Evolutionary conservation across 2,329 filamentous ascomycete species (phyloP).

Genomic region (Bipolaris bicolor): DNA sequence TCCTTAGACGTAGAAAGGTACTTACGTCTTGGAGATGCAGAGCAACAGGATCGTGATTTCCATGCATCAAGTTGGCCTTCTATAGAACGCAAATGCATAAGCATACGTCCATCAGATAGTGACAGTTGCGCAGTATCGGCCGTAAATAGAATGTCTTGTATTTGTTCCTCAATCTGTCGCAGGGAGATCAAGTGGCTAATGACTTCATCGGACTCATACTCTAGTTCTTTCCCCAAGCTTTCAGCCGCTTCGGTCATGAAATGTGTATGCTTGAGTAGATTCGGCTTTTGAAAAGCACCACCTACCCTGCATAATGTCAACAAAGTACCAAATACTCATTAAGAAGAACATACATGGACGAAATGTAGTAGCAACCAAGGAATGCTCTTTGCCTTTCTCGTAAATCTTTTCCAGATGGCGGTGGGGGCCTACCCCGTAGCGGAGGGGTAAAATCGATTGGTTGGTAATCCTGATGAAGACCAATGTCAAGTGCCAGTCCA

Average conservation of each 20-base stretch:
- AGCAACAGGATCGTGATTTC: conserved; percentile 22
- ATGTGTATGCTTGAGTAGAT: conserved; percentile 37
- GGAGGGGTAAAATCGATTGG: conserved; percentile 20
- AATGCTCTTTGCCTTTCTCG: conserved; percentile 40
- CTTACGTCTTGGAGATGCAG: conserved; percentile 31
- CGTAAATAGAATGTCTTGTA: conserved; percentile 38
- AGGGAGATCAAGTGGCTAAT: conserved; percentile 34
- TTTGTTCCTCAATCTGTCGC: conserved; percentile 43
- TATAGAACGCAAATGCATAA: conserved; percentile 39
- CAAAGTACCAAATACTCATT: background rate
- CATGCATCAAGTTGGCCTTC: conserved; percentile 37
- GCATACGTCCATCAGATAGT: conserved; percentile 36
- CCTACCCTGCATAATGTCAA: conserved; percentile 30
- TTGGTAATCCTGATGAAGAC: conserved; percentile 32
- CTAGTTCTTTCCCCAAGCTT: conserved; percentile 23
- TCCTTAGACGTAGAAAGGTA: background rate
- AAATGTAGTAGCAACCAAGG: conserved; percentile 44
- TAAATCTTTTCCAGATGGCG: conserved; percentile 22
- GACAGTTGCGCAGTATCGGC: conserved; percentile 27
- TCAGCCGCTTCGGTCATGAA: conserved; percentile 39
- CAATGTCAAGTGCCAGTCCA: conserved; percentile 42
- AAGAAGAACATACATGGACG: conserved; percentile 32
- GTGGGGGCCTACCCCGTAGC: conserved; percentile 19
- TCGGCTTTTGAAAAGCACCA: conserved; percentile 39
- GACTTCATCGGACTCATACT: conserved; percentile 36